Base-by-base conservation (phyloP, 345 rosid species). In the Syzygium grande region DNA sequence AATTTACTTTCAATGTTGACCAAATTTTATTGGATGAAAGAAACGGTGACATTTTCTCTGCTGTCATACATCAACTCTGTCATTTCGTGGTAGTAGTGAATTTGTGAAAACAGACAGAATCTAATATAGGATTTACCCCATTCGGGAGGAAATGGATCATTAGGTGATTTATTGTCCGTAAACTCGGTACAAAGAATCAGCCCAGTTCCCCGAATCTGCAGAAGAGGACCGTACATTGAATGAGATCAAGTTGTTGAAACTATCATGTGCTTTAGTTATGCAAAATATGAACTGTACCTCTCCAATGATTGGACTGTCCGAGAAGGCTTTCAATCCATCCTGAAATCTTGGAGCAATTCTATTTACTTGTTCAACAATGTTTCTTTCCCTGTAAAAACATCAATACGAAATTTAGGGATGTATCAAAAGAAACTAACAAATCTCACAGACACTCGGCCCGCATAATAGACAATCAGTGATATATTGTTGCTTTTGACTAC, bases 131-230 rank as follows among this genome's bases (percentile, higher is more conserved):
- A 90, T 91, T 92, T 94, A 85, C 99, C 99, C 99, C 99, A 98
- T 93, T 96, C 99, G 87, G 97, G 87, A 90, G 98, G 99, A 90
- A 98, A 98, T 10, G 94, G 98, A 86, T 94, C 95, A 85, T 94
- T 94, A 0, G 98, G 99, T 2, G 99, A 98, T 91, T 98, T 98
- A 49, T 96, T 96, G 94, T 95, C 95, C 2, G 89, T 16, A 89
- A 96, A 98, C 91, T 97, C 99, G n/a, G 98, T 98, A 34, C 94
- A 98, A 34, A 94, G 97, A 90, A 98, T 94, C 93, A 98, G 93
- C 87, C 99, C 99, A 5, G 96, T 94, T 87, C 99, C 99, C 55
- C 99, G 92, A 63, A 97, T 95, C 99, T 96, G 95, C 88, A 87
- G 79, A 91, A 88, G 53, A 84, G 89, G 61, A 61, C 12, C 65